A percentile compares a stretch with the other conserved stretches of the same genome.
phyloP scores from a whole-genome alignment of 352 stramenopile genomes.

The Phytophthora sp. region DNA sequence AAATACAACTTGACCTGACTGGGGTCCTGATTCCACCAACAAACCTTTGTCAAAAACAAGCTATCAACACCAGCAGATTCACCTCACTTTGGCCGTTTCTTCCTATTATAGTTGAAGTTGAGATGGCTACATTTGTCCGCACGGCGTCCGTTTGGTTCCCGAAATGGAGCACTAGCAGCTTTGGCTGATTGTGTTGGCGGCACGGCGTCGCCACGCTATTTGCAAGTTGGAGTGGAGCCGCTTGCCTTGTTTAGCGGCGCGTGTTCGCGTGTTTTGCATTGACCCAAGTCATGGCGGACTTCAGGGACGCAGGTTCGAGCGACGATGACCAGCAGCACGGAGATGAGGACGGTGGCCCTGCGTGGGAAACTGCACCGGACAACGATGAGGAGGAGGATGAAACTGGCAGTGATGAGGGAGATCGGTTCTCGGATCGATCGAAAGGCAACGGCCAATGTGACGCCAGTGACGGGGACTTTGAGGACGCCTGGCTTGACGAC shows the following conservation, averaged over 20 bases:
- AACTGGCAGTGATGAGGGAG: slow-evolving; percentile 8
- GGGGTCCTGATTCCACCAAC: slow-evolving; percentile 14
- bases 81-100: slow-evolving; percentile 18
- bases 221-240: slow-evolving; percentile 13
- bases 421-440: slow-evolving; percentile 10
- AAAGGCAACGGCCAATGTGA: slow-evolving; percentile 21
- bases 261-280: slow-evolving; percentile 4
- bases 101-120: slow-evolving; percentile 19
- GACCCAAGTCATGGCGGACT: slow-evolving; percentile 26
- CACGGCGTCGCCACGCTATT: slow-evolving; percentile 4
- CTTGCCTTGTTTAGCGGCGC: not conserved
- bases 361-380: slow-evolving; percentile 34
- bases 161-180: slow-evolving; percentile 20
- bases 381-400: slow-evolving; percentile 32
- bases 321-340: slow-evolving; percentile 28
- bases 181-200: not conserved
- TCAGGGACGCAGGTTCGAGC: slow-evolving; percentile 8
- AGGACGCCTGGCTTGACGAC: slow-evolving; percentile 47
- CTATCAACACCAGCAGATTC: not conserved
- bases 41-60: not conserved
- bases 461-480: slow-evolving; percentile 36
- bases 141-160: slow-evolving; percentile 15
- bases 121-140: slow-evolving; percentile 23
- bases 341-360: slow-evolving; percentile 17
- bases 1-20: slow-evolving; percentile 25